Base-by-base conservation (phyloP, 2,329 filamentous ascomycete genomes). In the Cercospora sojina region DNA sequence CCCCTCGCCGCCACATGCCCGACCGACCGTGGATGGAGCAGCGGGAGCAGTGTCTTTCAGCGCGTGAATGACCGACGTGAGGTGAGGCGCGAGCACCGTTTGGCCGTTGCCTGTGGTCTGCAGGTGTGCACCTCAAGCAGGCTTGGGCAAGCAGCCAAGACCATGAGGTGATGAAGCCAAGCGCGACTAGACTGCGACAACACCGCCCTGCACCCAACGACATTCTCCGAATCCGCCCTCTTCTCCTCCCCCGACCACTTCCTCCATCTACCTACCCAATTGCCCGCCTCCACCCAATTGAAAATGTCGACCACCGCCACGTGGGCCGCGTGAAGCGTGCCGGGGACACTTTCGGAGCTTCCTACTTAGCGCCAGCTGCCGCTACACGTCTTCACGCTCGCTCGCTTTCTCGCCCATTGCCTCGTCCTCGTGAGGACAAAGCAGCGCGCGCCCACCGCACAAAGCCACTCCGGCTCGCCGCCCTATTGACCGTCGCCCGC, bases 401-500 rank as follows among this genome's bases (percentile, higher is more conserved):
- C 51, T 16, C 20, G 51, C 51, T 55, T 27, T 55, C 25, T 29
- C 25, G 13, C 12, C 51, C 51, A 56, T n/a, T 32, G 25, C 51
- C n/a, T 20, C 64, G 32, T 20, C 18, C 5, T 9, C 25, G 25
- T 27, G 27, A n/a, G 51, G 25, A 56, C 51, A n/a, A 56, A 32
- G 51, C 51, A 16, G 13, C 20, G 51, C 25, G 35, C 35, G 35
- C n/a, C 8, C 23, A 25, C 20, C 43, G 10, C 43, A 56, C 51
- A 56, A 56, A 56, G 51, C 51, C 51, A 9, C 25, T 18, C 25
- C 10, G 25, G 51, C 51, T 32, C 51, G 25, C 16, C 51, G 64
- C 67, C 58, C 60, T 70, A 66, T 81, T 81, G 80, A 68, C 75
- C 43, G 31, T 76, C 83, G 74, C 82, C 41, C 59, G 43, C 59